These are phyloP conservation scores for Coniella lustricola DNA, from an alignment of 2,329 filamentous ascomycete species.

Conservation along the genomic window DNA sequence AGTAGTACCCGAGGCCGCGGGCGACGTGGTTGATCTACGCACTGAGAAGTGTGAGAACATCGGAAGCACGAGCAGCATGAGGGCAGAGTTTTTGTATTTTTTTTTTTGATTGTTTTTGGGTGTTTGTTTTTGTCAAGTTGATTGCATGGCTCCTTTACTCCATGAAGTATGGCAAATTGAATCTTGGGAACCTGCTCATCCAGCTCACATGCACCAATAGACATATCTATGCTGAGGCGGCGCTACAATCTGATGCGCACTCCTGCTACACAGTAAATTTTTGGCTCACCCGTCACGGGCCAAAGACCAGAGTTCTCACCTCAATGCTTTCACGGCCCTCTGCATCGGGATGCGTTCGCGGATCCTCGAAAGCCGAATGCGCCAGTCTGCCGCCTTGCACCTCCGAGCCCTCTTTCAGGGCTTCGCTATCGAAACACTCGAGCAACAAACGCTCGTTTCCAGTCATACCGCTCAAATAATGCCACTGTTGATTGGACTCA, in stretches of 20 bases:
- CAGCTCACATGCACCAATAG: no score
- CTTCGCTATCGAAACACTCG: conserved; percentile 70
- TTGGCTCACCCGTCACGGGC: conserved; percentile 35
- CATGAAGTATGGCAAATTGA: neutral
- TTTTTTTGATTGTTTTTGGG: no score
- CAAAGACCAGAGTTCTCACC: conserved; percentile 79
- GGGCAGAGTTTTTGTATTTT: no score
- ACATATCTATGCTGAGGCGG: neutral
- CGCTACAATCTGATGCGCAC: neutral
- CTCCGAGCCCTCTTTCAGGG: conserved; percentile 37
- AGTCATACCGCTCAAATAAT: conserved; percentile 74
- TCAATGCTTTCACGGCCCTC: conserved; percentile 81
- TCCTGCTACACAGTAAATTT: neutral
- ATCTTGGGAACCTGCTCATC: no score
- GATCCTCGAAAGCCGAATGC: conserved; percentile 75
- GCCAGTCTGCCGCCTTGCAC: conserved; percentile 53
- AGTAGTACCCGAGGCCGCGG: conserved; percentile 44
- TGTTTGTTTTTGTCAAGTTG: no score
- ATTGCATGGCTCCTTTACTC: neutral
- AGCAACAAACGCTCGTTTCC: conserved; percentile 66
- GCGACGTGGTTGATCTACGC: conserved; percentile 19
- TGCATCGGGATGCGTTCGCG: conserved; percentile 61
- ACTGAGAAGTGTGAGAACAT: neutral
- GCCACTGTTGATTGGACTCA: conserved; percentile 61
- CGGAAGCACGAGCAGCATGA: no score